phyloP scores from a whole-genome alignment of 2,329 filamentous ascomycete species.

The Pyrenochaeta sp. region DNA sequence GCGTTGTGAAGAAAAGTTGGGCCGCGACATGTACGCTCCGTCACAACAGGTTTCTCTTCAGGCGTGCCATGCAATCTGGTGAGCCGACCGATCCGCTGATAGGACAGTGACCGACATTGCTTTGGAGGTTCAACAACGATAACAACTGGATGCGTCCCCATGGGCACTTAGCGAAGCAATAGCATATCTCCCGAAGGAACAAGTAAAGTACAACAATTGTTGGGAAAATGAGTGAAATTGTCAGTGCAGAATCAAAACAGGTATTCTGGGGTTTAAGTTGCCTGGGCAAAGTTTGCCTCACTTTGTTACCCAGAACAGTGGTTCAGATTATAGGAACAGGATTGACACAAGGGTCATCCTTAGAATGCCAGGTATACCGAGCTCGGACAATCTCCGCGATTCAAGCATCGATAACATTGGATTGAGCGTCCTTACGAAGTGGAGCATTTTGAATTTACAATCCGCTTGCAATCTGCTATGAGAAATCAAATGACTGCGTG shows the following conservation, averaged over 20 bases:
- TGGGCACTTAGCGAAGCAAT: slow-evolving; percentile 1
- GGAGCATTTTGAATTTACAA: too few relatives aligned
- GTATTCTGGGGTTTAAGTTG: too few relatives aligned
- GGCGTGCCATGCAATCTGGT: background rate
- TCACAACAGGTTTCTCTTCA: background rate
- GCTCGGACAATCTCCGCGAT: too few relatives aligned
- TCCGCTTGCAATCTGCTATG: too few relatives aligned
- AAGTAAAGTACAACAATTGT: too few relatives aligned
- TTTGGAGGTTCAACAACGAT: slow-evolving; percentile 4
- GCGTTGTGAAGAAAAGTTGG: slow-evolving; percentile 19
- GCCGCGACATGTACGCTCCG: slow-evolving; percentile 14
- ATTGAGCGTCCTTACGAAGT: too few relatives aligned
- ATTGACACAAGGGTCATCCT: background rate
- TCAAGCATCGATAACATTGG: too few relatives aligned
- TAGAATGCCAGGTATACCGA: background rate
- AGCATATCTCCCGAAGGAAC: too few relatives aligned
- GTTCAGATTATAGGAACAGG: background rate
- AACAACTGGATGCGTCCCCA: background rate
- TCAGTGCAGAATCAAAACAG: too few relatives aligned
- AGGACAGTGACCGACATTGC: slow-evolving; percentile 13
- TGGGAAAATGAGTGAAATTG: too few relatives aligned
- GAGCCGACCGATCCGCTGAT: slow-evolving; percentile 12
- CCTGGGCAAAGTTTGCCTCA: background rate
- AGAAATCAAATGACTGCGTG: too few relatives aligned
- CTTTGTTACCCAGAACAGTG: background rate